A percentile compares a stretch with the other conserved stretches of the same genome.
phyloP scores from a whole-genome alignment of 768 basidiomycete genomes.

The Mycena polygramma region DNA sequence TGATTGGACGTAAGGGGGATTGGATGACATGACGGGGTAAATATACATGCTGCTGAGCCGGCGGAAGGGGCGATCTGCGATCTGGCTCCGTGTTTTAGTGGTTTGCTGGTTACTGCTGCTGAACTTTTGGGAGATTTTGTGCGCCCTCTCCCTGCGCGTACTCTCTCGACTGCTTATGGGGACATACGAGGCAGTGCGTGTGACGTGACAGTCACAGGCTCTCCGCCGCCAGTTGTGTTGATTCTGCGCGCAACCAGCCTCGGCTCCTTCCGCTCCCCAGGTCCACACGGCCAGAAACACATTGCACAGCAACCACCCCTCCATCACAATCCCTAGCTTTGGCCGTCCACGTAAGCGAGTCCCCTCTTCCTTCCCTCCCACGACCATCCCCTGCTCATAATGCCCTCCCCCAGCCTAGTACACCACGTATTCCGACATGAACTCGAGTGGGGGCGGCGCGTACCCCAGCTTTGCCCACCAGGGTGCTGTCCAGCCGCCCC shows the following conservation, averaged over 20 bases:
- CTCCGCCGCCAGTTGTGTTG: slow-evolving; percentile 22
- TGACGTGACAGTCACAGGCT: slow-evolving; percentile 8
- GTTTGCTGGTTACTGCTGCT: background rate
- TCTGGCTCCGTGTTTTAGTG: slow-evolving; percentile 22
- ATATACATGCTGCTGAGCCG: slow-evolving; percentile 36
- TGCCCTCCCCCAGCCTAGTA: background rate
- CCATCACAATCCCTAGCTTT: slow-evolving; percentile 27
- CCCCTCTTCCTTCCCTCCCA: slow-evolving; percentile 13
- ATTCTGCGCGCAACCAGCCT: slow-evolving; percentile 1
- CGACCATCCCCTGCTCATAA: slow-evolving; percentile 7
- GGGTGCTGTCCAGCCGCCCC: slow-evolving; percentile 15
- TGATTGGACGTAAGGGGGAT: slow-evolving; percentile 39
- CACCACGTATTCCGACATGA: slow-evolving; percentile 32
- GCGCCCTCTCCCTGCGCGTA: background rate
- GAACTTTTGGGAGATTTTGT: background rate
- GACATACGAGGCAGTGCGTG: background rate
- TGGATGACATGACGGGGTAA: slow-evolving; percentile 38
- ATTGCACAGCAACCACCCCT: slow-evolving; percentile 11
- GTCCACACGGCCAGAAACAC: slow-evolving; percentile 7
- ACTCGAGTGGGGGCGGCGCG: slow-evolving; percentile 22
- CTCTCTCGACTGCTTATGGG: background rate
- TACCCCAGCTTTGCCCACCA: slow-evolving; percentile 24
- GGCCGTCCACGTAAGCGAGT: slow-evolving; percentile 29
- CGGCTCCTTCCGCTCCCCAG: too few species aligned
- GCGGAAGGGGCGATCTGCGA: slow-evolving; percentile 32